phyloP scores from a whole-genome alignment of 192 early-diverging fungal species.

The Mortierella claussenii region DNA sequence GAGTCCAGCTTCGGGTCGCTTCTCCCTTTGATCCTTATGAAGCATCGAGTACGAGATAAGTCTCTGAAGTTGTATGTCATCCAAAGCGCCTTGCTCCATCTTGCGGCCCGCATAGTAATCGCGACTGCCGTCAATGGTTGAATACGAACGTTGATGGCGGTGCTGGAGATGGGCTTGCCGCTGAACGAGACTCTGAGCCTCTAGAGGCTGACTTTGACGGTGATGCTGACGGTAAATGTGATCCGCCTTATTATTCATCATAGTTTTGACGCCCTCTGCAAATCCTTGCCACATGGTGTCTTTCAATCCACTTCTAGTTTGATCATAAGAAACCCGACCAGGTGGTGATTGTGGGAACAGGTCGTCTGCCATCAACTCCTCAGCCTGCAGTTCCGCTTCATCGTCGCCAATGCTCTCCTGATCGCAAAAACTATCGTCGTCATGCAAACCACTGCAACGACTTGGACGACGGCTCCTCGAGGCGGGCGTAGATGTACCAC shows the following conservation, averaged over 20 bases:
- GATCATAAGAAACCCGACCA: no score
- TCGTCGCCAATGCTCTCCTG: constrained; percentile 44
- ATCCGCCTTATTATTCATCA: no score
- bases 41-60: constrained; percentile 15
- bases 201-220: no score
- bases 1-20: no score
- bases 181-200: no score
- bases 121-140: not conserved
- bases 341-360: constrained; percentile 18
- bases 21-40: constrained; percentile 6
- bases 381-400: constrained; percentile 39
- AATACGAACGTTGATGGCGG: not conserved
- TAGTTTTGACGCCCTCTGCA: no score
- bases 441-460: not conserved
- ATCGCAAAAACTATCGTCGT: constrained; percentile 26
- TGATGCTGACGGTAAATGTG: no score
- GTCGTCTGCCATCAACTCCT: constrained; percentile 32
- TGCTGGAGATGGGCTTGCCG: not conserved
- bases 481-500: not conserved
- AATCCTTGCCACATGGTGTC: not conserved
- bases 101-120: no score
- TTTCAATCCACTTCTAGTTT: not conserved
- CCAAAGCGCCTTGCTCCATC: no score
- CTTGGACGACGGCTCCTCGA: constrained; percentile 1
- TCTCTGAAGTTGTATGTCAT: constrained; percentile 4